Conservation (phyloP, 2,329 filamentous ascomycete species). For the Chrysoporthe cubensis region DNA sequence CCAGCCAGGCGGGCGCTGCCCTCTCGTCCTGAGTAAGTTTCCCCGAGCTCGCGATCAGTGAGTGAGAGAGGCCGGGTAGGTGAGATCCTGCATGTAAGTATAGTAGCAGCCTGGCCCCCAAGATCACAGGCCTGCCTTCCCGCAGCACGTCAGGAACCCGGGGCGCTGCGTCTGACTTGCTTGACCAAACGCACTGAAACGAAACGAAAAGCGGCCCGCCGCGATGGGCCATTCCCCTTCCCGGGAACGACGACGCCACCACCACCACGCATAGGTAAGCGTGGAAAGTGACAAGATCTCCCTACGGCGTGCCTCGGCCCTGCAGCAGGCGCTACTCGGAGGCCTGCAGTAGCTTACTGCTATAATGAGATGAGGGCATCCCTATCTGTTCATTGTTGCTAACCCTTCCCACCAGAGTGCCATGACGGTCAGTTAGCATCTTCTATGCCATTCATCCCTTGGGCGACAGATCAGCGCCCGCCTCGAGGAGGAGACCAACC, state of each 20-base stretch:
- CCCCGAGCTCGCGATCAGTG: neutral
- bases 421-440: too few relatives aligned
- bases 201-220: neutral
- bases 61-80: neutral
- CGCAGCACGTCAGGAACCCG: too few relatives aligned
- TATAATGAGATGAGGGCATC: neutral
- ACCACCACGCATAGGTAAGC: neutral
- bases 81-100: neutral
- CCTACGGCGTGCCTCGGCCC: neutral
- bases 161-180: neutral
- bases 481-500: too few relatives aligned
- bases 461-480: too few relatives aligned
- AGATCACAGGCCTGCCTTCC: neutral
- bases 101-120: neutral
- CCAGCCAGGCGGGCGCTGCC: too few relatives aligned
- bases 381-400: neutral
- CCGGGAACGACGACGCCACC: neutral
- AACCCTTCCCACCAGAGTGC: neutral
- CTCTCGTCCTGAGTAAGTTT: neutral
- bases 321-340: neutral
- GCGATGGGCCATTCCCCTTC: neutral
- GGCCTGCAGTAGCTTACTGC: slow-evolving; percentile 5
- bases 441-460: too few relatives aligned
- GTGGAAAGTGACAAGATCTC: neutral
- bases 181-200: neutral